Percentiles rank a stretch among this genome's conserved stretches.
These are phyloP conservation scores for Sparassis latifolia DNA, from an alignment of 1,284 basidiomycete species.

Conservation along the genomic window DNA sequence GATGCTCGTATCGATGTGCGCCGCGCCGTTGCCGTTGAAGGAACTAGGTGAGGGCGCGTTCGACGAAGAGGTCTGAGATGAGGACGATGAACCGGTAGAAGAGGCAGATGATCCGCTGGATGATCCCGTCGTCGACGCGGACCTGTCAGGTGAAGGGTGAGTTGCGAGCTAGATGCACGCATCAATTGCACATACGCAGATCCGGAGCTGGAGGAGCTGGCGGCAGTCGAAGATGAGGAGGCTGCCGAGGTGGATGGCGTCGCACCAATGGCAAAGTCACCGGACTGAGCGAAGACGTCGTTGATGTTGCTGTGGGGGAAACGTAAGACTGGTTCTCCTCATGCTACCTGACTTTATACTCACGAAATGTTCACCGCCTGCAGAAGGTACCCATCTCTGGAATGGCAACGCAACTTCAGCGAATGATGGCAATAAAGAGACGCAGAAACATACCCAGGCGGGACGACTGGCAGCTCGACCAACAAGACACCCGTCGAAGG, in stretches of 20 bases:
- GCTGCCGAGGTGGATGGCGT: slow-evolving; percentile 17
- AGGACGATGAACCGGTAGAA: neutral
- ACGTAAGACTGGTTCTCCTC: neutral
- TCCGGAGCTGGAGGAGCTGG: neutral
- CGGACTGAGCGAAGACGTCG: slow-evolving; percentile 36
- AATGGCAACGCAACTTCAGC: neutral
- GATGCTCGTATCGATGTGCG: slow-evolving; percentile 9
- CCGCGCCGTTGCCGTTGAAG: slow-evolving; percentile 19
- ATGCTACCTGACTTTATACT: slow-evolving; percentile 7
- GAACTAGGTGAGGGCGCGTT: slow-evolving; percentile 4
- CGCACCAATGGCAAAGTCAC: slow-evolving; percentile 37
- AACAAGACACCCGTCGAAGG: slow-evolving; percentile 29
- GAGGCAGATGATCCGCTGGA: slow-evolving; percentile 2
- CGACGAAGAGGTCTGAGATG: slow-evolving; percentile 9
- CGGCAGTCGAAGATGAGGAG: slow-evolving; percentile 11
- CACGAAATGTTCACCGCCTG: slow-evolving; percentile 41
- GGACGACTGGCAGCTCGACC: slow-evolving; percentile 45
- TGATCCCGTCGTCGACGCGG: slow-evolving; percentile 1
- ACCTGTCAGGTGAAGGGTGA: neutral
- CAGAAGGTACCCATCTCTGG: slow-evolving; percentile 39
- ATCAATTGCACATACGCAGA: neutral
- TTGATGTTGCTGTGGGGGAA: slow-evolving; percentile 36
- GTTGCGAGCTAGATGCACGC: neutral
- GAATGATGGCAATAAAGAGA: neutral
- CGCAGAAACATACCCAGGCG: slow-evolving; percentile 34